phyloP scores from a whole-genome alignment of 768 basidiomycete species.

The Mycena pura region DNA sequence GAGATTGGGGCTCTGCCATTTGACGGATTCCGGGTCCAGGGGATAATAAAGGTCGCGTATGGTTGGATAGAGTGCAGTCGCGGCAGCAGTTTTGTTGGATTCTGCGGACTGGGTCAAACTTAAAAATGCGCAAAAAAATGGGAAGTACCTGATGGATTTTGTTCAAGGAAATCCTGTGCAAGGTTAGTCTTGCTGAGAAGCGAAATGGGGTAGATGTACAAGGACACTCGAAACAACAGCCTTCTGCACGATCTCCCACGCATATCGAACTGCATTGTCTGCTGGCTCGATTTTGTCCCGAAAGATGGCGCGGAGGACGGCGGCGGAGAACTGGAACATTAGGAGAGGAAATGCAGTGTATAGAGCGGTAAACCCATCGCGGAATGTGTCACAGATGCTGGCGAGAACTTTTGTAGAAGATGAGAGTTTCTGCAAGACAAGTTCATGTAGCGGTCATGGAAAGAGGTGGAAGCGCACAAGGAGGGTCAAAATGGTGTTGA shows the following conservation, averaged over 20 bases:
- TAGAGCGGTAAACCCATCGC: neutral
- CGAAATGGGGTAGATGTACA: neutral
- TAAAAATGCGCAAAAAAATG: neutral
- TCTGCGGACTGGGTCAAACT: neutral
- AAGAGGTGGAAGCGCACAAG: constrained; percentile 4
- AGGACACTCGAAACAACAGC: constrained; percentile 15
- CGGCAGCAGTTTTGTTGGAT: constrained; percentile 1
- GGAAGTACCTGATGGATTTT: neutral
- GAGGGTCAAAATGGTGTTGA: neutral
- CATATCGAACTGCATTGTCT: neutral
- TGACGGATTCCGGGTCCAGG: neutral
- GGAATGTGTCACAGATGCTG: neutral
- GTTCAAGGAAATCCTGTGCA: constrained; percentile 17
- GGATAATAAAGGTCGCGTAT: constrained; percentile 19
- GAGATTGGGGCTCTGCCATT: constrained; percentile 11
- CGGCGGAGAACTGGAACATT: constrained; percentile 10
- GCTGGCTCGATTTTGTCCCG: constrained; percentile 10
- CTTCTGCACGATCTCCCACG: constrained; percentile 23
- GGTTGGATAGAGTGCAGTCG: neutral
- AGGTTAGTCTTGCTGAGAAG: neutral
- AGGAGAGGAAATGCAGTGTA: constrained; percentile 6
- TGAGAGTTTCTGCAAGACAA: constrained; percentile 3
- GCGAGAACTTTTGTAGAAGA: neutral
- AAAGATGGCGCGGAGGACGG: constrained; percentile 16
- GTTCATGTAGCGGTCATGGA: neutral